phyloP scores from a whole-genome alignment of 2,329 filamentous ascomycete genomes.

The Corynespora cassiicola region DNA sequence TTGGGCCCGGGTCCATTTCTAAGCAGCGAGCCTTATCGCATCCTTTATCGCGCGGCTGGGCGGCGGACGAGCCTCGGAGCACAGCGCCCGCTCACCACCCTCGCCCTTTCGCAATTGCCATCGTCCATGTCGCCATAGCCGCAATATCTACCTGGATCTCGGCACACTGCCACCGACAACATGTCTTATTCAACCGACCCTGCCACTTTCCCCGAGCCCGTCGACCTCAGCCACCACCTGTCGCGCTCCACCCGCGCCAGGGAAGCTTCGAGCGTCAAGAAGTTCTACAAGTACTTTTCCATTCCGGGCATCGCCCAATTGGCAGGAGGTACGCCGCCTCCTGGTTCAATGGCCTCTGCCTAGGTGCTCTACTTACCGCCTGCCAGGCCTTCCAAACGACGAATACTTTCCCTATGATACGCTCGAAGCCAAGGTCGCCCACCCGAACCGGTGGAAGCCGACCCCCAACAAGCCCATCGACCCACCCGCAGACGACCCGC shows the following conservation, averaged over 20 bases:
- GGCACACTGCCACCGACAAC: constrained; percentile 3
- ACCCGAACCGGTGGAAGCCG: constrained; percentile 75
- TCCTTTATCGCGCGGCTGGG: constrained; percentile 6
- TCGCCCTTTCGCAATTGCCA: constrained; percentile 15
- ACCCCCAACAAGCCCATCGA: constrained; percentile 68
- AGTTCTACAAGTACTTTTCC: constrained; percentile 83
- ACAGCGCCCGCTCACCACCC: constrained; percentile 4
- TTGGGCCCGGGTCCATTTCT: constrained; percentile 23
- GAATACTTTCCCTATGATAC: constrained; percentile 91
- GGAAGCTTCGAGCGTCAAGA: constrained; percentile 72
- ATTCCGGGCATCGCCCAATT: constrained; percentile 68
- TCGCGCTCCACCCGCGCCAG: constrained; percentile 73
- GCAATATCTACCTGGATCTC: background rate
- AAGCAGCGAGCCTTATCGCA: constrained; percentile 31
- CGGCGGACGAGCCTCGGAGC: constrained; percentile 16
- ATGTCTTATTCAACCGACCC: constrained; percentile 36
- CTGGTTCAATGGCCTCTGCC: background rate
- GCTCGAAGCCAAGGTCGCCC: constrained; percentile 80
- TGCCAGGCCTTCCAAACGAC: constrained; percentile 76
- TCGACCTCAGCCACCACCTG: constrained; percentile 81
- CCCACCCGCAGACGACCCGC: constrained; percentile 39
- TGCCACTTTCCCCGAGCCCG: constrained; percentile 57
- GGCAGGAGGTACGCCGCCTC: constrained; percentile 58
- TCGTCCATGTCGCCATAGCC: constrained; percentile 13
- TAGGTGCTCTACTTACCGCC: constrained; percentile 17